A percentile compares a stretch with the other conserved stretches of the same genome.
phyloP scores from a whole-genome alignment of 192 early-diverging fungal species.

The Borealophlyctis nickersoniae region DNA sequence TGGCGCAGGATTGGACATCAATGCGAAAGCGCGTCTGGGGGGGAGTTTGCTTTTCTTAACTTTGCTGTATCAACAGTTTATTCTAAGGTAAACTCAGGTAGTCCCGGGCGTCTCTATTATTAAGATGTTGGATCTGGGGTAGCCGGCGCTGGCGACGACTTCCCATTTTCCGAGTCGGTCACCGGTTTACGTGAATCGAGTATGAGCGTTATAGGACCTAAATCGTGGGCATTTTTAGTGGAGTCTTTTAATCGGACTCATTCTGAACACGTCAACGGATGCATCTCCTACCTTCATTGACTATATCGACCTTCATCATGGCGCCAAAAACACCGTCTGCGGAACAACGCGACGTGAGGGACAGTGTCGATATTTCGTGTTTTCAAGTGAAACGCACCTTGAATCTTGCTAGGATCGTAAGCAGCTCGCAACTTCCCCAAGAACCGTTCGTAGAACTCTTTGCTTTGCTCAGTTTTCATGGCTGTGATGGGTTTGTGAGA shows the following conservation, averaged over 20 bases:
- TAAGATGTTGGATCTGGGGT: no score
- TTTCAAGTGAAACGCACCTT: constrained; percentile 50
- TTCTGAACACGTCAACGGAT: no score
- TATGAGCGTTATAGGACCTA: constrained; percentile 59
- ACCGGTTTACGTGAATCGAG: constrained; percentile 45
- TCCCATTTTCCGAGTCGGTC: not conserved
- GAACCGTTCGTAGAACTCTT: constrained; percentile 73
- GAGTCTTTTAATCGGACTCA: not conserved
- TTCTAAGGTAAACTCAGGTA: no score
- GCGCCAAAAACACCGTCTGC: constrained; percentile 88
- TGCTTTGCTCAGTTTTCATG: constrained; percentile 69
- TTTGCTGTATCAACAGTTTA: no score
- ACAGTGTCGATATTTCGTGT: not conserved
- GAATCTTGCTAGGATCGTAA: constrained; percentile 64
- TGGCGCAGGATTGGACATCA: no score
- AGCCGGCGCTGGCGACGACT: no score
- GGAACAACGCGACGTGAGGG: not conserved
- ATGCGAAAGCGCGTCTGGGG: no score
- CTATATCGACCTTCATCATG: constrained; percentile 90
- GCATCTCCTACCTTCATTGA: constrained; percentile 63
- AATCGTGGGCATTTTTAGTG: not conserved
- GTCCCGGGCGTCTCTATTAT: no score
- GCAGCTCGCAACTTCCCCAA: constrained; percentile 61
- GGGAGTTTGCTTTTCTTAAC: no score
- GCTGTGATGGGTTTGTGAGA: constrained; percentile 31